Conservation (phyloP, 768 basidiomycete genomes). For the Pilatotrama ljubarskyi region DNA sequence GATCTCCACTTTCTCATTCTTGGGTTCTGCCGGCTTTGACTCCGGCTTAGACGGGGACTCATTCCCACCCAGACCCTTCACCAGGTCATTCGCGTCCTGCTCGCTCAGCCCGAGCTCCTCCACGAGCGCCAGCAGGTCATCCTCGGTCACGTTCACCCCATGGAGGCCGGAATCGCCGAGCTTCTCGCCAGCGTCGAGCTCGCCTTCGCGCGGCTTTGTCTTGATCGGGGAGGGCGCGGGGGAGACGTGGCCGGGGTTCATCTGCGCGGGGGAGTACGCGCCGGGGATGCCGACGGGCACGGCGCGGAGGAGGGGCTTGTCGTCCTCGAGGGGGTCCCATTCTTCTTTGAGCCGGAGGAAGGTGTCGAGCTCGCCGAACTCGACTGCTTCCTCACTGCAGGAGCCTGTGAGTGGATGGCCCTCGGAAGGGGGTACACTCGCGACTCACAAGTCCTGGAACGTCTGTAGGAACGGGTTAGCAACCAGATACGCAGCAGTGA, state of each 20-base stretch:
- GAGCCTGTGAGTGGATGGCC: too few species aligned
- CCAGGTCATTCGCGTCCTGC: conserved; percentile 75
- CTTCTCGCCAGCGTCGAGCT: conserved; percentile 67
- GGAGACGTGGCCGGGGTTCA: conserved; percentile 74
- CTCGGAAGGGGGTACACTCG: background rate
- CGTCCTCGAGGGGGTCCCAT: conserved; percentile 65
- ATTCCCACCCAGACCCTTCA: conserved; percentile 50
- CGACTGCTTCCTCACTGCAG: conserved; percentile 82
- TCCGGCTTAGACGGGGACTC: conserved; percentile 18
- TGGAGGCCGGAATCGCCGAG: conserved; percentile 72
- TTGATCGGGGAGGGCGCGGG: conserved; percentile 40
- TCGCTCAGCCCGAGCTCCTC: conserved; percentile 75
- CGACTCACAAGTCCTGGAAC: conserved; percentile 70
- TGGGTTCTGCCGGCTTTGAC: conserved; percentile 13
- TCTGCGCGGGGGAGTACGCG: conserved; percentile 69
- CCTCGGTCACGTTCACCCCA: conserved; percentile 75
- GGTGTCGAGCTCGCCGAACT: conserved; percentile 66
- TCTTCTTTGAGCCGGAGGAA: conserved; percentile 75
- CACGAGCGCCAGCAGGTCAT: conserved; percentile 69
- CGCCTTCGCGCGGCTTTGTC: conserved; percentile 50
- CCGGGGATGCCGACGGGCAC: conserved; percentile 82
- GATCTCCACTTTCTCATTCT: conserved; percentile 6
- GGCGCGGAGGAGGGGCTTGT: conserved; percentile 51
- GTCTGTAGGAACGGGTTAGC: conserved; percentile 43
- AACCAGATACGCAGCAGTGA: background rate